Evolutionary conservation across 495 filamentous ascomycete genomes (phyloP).

Genomic region (Penicillium bovifimosum): DNA sequence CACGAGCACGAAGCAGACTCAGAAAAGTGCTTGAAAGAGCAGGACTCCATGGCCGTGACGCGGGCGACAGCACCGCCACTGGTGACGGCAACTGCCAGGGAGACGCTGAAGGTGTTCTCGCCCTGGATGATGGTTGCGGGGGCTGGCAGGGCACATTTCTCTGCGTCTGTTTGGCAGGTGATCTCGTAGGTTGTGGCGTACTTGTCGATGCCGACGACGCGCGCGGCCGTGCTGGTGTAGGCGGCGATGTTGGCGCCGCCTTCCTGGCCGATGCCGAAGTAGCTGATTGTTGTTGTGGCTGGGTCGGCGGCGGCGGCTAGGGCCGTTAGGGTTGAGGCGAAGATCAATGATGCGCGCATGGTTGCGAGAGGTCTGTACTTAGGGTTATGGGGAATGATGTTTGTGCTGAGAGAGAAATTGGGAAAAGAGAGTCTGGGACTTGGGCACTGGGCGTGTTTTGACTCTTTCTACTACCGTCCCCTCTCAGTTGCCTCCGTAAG

Average conservation of each 20-base stretch:
- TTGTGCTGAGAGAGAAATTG: not conserved
- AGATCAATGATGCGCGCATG: conserved; percentile 2
- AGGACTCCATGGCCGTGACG: conserved; percentile 1
- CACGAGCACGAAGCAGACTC: conserved; percentile 9
- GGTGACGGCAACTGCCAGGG: not conserved
- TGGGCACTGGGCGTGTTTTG: not conserved
- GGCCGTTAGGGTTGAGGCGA: not conserved
- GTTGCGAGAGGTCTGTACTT: not conserved
- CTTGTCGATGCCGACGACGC: conserved; percentile 21
- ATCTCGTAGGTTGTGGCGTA: conserved; percentile 26
- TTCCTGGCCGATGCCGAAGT: not conserved
- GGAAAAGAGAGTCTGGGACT: not conserved
- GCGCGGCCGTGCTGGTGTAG: conserved; percentile 20
- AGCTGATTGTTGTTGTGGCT: conserved; percentile 9
- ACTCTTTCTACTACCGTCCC: conserved; percentile 1
- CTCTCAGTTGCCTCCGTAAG: not conserved
- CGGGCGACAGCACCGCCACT: not conserved
- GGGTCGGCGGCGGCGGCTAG: conserved; percentile 4
- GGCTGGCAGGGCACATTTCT: conserved; percentile 13
- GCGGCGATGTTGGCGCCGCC: not conserved
- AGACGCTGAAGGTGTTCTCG: conserved; percentile 8
- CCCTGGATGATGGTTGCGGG: conserved; percentile 28
- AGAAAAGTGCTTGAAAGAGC: conserved; percentile 11
- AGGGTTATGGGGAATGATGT: not conserved
- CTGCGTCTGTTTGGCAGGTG: conserved; percentile 15